Base-by-base conservation (phyloP, 352 stramenopile genomes). In the Globisporangium solare region DNA sequence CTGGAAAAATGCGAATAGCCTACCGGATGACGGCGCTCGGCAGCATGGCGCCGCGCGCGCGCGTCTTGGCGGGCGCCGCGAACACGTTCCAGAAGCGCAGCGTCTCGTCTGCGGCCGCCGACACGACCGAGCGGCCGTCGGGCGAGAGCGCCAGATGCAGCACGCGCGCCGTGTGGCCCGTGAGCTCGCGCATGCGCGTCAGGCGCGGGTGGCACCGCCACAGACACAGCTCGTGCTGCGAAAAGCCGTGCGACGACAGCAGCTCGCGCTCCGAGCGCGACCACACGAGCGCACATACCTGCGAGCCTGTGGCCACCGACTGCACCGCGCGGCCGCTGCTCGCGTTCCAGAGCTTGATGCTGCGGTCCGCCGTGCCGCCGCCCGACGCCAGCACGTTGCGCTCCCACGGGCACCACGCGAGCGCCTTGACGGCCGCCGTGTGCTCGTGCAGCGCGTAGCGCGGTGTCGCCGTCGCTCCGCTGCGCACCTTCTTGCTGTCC, bases 301-400 rank as follows among this genome's bases (percentile, higher is more conserved):
- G 95, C 14, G 81, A 96, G 45, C 88, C 94, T 20, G 96, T 99
- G 68, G 98, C 79, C 32, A 99, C 89, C 5, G 83, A 97, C 51
- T 98, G 96, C 15, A 98, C 66, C 32, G 96, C 43, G 14, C 76
- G 63, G n/a, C 87, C 88, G 18, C 60, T 91, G 15, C 64, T 59
- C 1, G 86, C 71, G 64, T 98, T 97, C 96, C 96, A 99, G 61
- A 98, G 94, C 76, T 99, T 99, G 74, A 99, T 99, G 52, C 77
- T 94, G 47, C 95, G 73, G 74, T 99, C 96, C 14, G 94, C 94
- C 31, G 95, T 98, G 43, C 96, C 96, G 13, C 93, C 96, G 24
- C 96, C 96, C 3, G 90, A 96, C 5, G 95, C 96, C 54, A 99
- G 79, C 11, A 98, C 57, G 60, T 97, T 88, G 17, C 91, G 83